Conservation (phyloP, 2,329 filamentous ascomycete genomes). For the Graphium sp. region DNA sequence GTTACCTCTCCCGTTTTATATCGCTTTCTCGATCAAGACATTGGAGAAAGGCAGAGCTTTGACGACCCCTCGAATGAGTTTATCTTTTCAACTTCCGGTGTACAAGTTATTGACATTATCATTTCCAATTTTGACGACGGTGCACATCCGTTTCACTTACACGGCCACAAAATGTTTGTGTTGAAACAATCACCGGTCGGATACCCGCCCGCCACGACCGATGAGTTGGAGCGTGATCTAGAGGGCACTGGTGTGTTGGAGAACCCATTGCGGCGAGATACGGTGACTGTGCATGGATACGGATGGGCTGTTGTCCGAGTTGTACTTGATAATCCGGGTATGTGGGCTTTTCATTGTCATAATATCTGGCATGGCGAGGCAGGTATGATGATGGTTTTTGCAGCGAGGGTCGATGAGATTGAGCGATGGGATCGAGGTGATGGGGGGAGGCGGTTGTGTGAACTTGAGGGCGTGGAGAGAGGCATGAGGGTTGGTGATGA, state of each 20-base stretch:
- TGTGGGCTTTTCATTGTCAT: slow-evolving; percentile 43
- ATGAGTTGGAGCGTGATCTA: slow-evolving; percentile 11
- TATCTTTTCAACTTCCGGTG: slow-evolving; percentile 30
- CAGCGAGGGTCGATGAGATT: slow-evolving; percentile 14
- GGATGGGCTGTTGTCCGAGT: slow-evolving; percentile 37
- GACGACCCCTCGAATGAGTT: slow-evolving; percentile 17
- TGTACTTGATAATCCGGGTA: slow-evolving; percentile 37
- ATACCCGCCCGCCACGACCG: slow-evolving; percentile 13
- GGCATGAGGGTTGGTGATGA: not conserved
- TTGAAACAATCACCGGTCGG: slow-evolving; percentile 13
- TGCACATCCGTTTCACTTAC: slow-evolving; percentile 27
- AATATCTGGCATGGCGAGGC: slow-evolving; percentile 41
- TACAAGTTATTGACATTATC: slow-evolving; percentile 22
- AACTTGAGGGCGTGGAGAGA: not conserved
- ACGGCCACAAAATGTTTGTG: slow-evolving; percentile 36
- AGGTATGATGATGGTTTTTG: slow-evolving; percentile 42
- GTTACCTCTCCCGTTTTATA: slow-evolving; percentile 17
- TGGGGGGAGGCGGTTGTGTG: not conserved
- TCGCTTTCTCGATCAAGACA: slow-evolving; percentile 13
- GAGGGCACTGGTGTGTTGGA: slow-evolving; percentile 8
- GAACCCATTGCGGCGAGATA: slow-evolving; percentile 20
- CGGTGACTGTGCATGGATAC: slow-evolving; percentile 32
- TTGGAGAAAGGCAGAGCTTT: slow-evolving; percentile 13
- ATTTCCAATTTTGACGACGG: slow-evolving; percentile 17
- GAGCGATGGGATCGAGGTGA: not conserved